Base-by-base conservation (phyloP, 805 yeast genomes). In the Nakazawaea molendinolei region DNA sequence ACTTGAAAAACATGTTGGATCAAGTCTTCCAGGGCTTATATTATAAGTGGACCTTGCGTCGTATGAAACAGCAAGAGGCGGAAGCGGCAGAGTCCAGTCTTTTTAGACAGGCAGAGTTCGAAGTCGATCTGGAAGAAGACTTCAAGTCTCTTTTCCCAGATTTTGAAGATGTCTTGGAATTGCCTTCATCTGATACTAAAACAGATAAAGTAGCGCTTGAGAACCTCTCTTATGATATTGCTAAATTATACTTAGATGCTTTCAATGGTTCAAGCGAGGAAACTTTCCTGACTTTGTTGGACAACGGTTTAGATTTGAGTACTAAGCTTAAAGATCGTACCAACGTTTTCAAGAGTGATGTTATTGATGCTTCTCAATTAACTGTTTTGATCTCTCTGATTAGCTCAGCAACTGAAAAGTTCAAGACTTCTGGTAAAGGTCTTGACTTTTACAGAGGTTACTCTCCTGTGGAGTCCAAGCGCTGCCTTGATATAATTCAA, bases 131-230 rank as follows among this genome's bases (percentile, higher is more conserved):
- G 3, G 96, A 86, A 44, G 76, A 70, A n/a, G 97, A 89, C 37
- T 86, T 89, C 60, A 71, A 62, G 47, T 51, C 51, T n/a, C 53
- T 89, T 60, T 90, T 90, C 69, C 97, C 97, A 0, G 95, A 86
- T 52, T 86, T 75, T 44, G 95, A 84, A 33, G 84, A 81, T 8
- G 70, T 75, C 4, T 52, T 76, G 34, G 23, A 18, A 12, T 8
- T 18, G 8, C 8, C 15, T 8, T 22, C 23, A 8, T 10, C 8
- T 22, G 23, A 8, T 22, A 44, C 25, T 2, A 25, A 37, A 19
- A 42, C 35, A 28, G 45, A 28, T 3, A 45, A 38, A 2, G 36
- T 28, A n/a, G 46, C 50, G n/a, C 51, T 71, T 25, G 76, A 71
- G 12, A 74, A 68, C 0, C 47, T 66, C 13, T 71, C 77, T 47